A percentile compares a stretch with the other conserved stretches of the same genome.
These are phyloP conservation scores for Fusarium sambucinum DNA, from an alignment of 2,329 filamentous ascomycete genomes.

Conservation along the genomic window DNA sequence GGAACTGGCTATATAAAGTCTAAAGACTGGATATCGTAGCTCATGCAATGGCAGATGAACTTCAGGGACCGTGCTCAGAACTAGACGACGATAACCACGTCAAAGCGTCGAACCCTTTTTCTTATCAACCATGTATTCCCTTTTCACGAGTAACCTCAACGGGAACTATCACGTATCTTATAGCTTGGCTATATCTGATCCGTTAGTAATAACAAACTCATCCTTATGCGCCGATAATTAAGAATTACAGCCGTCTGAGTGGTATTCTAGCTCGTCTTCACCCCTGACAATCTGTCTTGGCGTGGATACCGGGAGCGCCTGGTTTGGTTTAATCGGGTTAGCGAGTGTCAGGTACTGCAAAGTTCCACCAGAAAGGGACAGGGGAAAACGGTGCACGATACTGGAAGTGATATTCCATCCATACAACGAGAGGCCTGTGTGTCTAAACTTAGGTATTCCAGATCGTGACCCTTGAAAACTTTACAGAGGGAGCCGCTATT, in stretches of 20 bases:
- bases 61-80: background rate
- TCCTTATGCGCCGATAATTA: background rate
- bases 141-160: background rate
- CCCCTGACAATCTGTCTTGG: constrained; percentile 6
- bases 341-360: constrained; percentile 26
- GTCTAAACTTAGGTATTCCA: constrained; percentile 21
- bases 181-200: background rate
- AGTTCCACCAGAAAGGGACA: constrained; percentile 14
- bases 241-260: constrained; percentile 6
- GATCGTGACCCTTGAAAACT: background rate
- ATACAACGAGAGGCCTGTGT: background rate
- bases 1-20: background rate
- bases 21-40: constrained; percentile 2
- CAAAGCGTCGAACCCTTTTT: background rate
- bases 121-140: background rate
- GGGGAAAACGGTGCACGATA: background rate
- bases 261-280: constrained; percentile 5
- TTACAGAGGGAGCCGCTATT: background rate
- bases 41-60: background rate
- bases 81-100: background rate
- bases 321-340: constrained; percentile 10
- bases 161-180: background rate
- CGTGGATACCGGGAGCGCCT: background rate
- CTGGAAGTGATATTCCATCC: constrained; percentile 8
- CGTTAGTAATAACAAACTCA: constrained; percentile 1